Conservation (phyloP, 768 basidiomycete species). For the Mycena amicta region DNA sequence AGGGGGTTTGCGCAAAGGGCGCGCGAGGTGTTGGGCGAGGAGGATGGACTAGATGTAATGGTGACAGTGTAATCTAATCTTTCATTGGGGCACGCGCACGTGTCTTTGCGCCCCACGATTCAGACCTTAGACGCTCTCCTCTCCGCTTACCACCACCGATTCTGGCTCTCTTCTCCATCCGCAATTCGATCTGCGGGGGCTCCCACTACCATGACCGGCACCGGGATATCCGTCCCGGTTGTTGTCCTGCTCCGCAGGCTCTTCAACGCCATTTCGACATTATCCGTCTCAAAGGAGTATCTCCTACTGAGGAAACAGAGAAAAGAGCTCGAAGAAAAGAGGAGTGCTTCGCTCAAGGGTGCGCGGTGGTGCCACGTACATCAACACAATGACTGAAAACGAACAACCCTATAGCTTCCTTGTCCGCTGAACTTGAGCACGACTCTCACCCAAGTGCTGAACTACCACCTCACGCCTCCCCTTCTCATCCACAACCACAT, state of each 20-base stretch:
- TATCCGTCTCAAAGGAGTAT: conserved; percentile 74
- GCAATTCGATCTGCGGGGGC: background rate
- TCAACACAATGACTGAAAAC: background rate
- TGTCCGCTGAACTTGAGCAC: background rate
- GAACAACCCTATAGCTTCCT: background rate
- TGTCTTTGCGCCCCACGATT: background rate
- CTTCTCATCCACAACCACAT: conserved; percentile 19
- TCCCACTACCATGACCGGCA: conserved; percentile 27
- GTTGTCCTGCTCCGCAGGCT: conserved; percentile 63
- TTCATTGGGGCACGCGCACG: background rate
- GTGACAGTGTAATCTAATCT: background rate
- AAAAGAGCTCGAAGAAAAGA: conserved; percentile 3
- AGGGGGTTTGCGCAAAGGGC: background rate
- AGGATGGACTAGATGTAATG: background rate
- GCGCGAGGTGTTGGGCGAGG: background rate
- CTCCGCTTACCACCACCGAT: background rate
- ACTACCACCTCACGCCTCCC: background rate
- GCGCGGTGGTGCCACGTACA: conserved; percentile 7
- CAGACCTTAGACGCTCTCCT: background rate
- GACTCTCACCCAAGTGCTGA: background rate
- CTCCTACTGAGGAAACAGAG: conserved; percentile 29
- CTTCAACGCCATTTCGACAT: conserved; percentile 65
- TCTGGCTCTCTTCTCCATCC: background rate
- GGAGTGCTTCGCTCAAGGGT: background rate
- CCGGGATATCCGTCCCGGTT: conserved; percentile 57